These are phyloP conservation scores for Teunomyces kruisii DNA, from an alignment of 805 yeast genomes.

Conservation along the genomic window DNA sequence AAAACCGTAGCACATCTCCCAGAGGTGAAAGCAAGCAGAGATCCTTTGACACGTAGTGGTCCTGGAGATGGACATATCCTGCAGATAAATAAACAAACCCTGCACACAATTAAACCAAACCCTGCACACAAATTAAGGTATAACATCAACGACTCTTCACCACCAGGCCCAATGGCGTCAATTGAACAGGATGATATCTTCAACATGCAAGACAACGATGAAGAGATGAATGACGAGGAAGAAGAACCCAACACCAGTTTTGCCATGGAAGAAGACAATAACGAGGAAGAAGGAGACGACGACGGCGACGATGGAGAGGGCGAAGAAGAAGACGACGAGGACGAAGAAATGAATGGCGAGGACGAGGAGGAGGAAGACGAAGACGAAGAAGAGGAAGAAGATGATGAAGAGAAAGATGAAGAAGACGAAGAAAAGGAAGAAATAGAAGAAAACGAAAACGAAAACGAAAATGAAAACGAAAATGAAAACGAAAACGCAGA, in stretches of 20 bases:
- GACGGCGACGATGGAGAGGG: constrained; percentile 21
- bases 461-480: constrained; percentile 15
- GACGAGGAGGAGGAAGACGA: constrained; percentile 18
- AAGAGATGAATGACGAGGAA: constrained; percentile 15
- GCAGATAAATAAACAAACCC: too few relatives aligned
- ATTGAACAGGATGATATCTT: constrained; percentile 22
- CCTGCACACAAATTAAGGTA: neutral
- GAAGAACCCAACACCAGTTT: constrained; percentile 10
- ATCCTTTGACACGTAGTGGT: too few relatives aligned
- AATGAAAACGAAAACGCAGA: constrained; percentile 8
- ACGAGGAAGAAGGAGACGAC: constrained; percentile 18
- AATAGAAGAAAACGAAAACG: constrained; percentile 15
- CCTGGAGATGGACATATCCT: neutral
- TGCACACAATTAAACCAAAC: neutral
- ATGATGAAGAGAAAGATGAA: constrained; percentile 16
- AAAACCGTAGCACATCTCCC: too few relatives aligned
- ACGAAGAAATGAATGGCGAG: constrained; percentile 18
- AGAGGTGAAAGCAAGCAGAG: too few relatives aligned
- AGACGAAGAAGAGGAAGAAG: constrained; percentile 13
- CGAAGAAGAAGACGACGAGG: constrained; percentile 22
- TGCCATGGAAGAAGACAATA: constrained; percentile 2
- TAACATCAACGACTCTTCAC: neutral
- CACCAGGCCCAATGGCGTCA: constrained; percentile 5
- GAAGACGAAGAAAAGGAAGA: constrained; percentile 17
- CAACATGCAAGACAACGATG: constrained; percentile 19